Base-by-base conservation (phyloP, 805 yeast species). In the Hanseniaspora taiwanica region DNA sequence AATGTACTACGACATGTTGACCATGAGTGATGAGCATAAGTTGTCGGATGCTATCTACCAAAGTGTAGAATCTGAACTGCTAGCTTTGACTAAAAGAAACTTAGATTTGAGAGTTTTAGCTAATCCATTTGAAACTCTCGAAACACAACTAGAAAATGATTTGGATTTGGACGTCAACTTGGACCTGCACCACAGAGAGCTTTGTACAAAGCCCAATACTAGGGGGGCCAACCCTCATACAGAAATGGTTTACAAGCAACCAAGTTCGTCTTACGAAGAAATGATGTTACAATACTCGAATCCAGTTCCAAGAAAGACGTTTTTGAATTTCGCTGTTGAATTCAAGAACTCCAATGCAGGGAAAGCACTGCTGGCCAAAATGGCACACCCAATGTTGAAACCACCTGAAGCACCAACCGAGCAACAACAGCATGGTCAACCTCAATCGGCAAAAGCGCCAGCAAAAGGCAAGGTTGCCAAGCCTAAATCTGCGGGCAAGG, bases 1-100 rank as follows among this genome's bases (percentile, higher is more conserved):
- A 0, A 63, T 80, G 37, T 89, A 82, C 65, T 86, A 84, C 55
- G 97, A 89, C 56, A 62, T 91, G 52, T 67, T 87, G 48, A 76
- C 80, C 41, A 85, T 83, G 42, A 81, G 94, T 0, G 96, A 89
- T 44, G 76, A 85, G 29, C 72, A 81, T 6, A 64, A 81, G 42
- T 81, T 85, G 56, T 78, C 84, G 27, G 97, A 89, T 58, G 69
- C 72, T 19, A 66, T 84, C 40, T 80, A 93, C 2, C 65, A 84
- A 21, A 78, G 77, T 40, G 75, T 89, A 72, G 97, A 91, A 60
- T 69, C 89, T n/a, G 96, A 87, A 58, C 74, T 87, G 20, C 63
- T 89, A 39, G 72, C 83, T 0, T 63, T 85, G 37, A 81, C 94
- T 2, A 72, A 81, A 44, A 70, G 97, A 45, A 81, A 84, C 44